Percentiles rank a stretch among this genome's conserved stretches.
Evolutionary conservation across 2,329 filamentous ascomycete genomes (phyloP).

Genomic region (Paracoccidioides lutzii): DNA sequence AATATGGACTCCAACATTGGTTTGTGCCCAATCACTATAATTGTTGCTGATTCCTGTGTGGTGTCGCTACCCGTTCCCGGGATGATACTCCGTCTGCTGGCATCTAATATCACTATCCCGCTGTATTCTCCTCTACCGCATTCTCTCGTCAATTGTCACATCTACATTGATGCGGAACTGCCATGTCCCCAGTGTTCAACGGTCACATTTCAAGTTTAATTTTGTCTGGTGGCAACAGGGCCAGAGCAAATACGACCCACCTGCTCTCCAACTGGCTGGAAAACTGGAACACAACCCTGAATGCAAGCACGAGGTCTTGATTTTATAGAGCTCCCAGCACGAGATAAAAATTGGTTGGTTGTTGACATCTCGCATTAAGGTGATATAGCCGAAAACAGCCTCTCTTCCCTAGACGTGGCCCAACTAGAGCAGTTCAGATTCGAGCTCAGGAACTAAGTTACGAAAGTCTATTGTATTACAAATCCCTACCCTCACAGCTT

Average conservation of each 20-base stretch:
- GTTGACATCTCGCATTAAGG: slow-evolving; percentile 4
- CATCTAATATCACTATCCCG: slow-evolving; percentile 1
- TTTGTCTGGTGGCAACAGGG: background rate
- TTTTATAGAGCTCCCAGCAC: slow-evolving; percentile 4
- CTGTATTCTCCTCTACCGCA: slow-evolving; percentile 3
- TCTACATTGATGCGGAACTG: slow-evolving; percentile 1
- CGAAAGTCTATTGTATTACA: slow-evolving; percentile 3
- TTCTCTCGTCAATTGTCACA: slow-evolving; percentile 5
- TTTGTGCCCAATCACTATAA: no score
- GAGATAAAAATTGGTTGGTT: slow-evolving; percentile 1
- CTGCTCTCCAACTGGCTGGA: background rate
- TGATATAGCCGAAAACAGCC: slow-evolving; percentile 4
- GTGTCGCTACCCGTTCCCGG: no score
- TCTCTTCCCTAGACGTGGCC: background rate
- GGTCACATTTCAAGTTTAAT: slow-evolving; percentile 4
- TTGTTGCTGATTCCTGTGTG: no score
- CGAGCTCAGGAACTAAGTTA: slow-evolving; percentile 1
- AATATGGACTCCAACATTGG: no score
- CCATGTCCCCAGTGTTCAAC: slow-evolving; percentile 4
- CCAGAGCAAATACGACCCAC: background rate
- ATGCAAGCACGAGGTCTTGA: slow-evolving; percentile 4
- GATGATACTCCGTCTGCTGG: slow-evolving; percentile 3
- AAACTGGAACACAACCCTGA: slow-evolving; percentile 1
- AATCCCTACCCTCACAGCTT: slow-evolving; percentile 5
- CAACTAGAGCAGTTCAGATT: slow-evolving; percentile 4